phyloP scores from a whole-genome alignment of 495 filamentous ascomycete genomes.

The Daldinia caldariorum region DNA sequence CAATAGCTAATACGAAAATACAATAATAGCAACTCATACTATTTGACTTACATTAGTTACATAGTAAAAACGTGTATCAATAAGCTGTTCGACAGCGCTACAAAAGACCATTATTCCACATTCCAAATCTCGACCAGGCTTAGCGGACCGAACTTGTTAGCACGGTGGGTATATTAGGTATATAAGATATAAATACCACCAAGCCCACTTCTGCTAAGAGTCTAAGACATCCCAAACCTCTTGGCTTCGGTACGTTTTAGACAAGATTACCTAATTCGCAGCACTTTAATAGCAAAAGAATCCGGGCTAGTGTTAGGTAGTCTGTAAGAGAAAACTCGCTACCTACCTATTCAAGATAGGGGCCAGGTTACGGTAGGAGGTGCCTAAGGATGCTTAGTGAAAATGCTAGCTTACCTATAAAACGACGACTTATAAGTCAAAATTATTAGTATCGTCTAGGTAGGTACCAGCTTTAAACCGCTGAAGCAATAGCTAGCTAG shows the following conservation, averaged over 20 bases:
- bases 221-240: not conserved
- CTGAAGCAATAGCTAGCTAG: not conserved
- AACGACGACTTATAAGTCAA: not conserved
- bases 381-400: not conserved
- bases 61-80: not conserved
- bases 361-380: too few species aligned
- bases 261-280: not conserved
- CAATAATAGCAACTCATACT: not conserved
- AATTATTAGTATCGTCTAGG: too few species aligned
- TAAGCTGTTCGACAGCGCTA: not conserved
- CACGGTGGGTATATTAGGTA: not conserved
- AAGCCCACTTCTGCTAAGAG: not conserved
- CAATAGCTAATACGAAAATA: not conserved
- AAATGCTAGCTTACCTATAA: not conserved
- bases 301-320: not conserved
- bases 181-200: slow-evolving; percentile 1
- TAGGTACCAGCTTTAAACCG: not conserved
- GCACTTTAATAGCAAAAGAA: too few species aligned
- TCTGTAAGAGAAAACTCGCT: not conserved
- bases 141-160: not conserved
- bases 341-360: not conserved
- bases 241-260: not conserved
- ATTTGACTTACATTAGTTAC: too few species aligned
- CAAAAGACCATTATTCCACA: not conserved
- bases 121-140: not conserved